Conservation (phyloP, 2,329 filamentous ascomycete species). For the Claviceps humidiphila region DNA sequence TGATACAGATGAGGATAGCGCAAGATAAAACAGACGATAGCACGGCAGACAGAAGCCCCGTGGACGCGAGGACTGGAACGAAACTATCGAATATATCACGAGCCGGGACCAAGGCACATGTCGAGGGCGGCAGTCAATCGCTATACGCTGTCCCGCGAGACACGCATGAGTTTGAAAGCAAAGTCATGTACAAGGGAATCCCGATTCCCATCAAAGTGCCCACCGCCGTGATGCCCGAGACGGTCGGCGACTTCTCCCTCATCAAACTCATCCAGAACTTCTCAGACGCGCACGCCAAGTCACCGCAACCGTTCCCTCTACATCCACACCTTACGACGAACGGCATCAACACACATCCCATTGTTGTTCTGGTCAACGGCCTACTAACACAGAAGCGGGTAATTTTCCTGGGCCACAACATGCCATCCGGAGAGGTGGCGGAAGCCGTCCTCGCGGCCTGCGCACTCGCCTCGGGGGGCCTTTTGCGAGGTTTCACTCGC, state of each 20-base stretch:
- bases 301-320: conserved; percentile 69
- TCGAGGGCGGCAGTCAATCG: conserved; percentile 40
- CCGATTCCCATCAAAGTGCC: conserved; percentile 95
- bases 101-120: conserved; percentile 48
- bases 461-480: conserved; percentile 78
- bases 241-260: conserved; percentile 91
- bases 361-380: conserved; percentile 88
- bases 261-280: conserved; percentile 97
- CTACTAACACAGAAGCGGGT: conserved; percentile 92
- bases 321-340: conserved; percentile 91
- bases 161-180: conserved; percentile 95
- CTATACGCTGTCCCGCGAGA: conserved; percentile 74
- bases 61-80: conserved; percentile 34
- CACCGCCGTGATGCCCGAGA: conserved; percentile 85
- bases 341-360: conserved; percentile 78
- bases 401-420: conserved; percentile 89
- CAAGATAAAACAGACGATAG: conserved; percentile 44
- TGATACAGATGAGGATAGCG: conserved; percentile 70
- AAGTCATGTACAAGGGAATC: conserved; percentile 89
- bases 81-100: conserved; percentile 39
- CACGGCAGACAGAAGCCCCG: conserved; percentile 22
- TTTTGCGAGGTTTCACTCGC: conserved; percentile 86
- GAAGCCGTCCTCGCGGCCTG: conserved; percentile 98
- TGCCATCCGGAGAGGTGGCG: conserved; percentile 88
- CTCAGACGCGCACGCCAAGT: conserved; percentile 66